Conservation (phyloP, 1,284 basidiomycete genomes). For the Coniophora puteana region DNA sequence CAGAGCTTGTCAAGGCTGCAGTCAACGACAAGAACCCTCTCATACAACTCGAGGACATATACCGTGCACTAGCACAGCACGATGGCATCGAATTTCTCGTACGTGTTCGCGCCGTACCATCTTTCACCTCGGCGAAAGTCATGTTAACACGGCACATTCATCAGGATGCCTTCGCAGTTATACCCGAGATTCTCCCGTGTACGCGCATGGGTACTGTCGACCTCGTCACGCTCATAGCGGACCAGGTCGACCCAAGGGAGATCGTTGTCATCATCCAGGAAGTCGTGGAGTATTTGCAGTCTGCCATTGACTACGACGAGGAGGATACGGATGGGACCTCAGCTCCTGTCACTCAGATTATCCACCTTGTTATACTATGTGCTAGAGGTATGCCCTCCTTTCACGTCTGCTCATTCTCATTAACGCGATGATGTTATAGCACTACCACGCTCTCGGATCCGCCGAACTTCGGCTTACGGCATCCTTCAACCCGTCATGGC, state of each 20-base stretch:
- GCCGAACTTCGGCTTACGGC: slow-evolving; percentile 41
- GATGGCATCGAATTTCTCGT: not conserved
- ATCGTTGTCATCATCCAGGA: slow-evolving; percentile 60
- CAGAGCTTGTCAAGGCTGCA: too few species aligned
- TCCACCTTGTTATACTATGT: slow-evolving; percentile 36
- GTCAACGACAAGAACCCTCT: not conserved
- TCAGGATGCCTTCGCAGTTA: too few species aligned
- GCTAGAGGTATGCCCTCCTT: slow-evolving; percentile 29
- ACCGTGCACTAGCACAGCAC: not conserved
- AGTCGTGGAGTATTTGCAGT: slow-evolving; percentile 43
- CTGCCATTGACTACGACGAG: slow-evolving; percentile 21
- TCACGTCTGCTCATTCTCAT: not conserved
- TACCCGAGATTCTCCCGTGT: too few species aligned
- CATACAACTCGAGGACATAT: not conserved
- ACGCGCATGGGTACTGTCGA: too few species aligned
- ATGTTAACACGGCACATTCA: too few species aligned
- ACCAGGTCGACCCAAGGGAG: too few species aligned
- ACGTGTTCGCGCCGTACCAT: too few species aligned
- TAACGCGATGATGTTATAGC: slow-evolving; percentile 28
- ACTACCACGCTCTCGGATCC: slow-evolving; percentile 44
- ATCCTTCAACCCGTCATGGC: slow-evolving; percentile 40
- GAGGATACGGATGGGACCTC: slow-evolving; percentile 27
- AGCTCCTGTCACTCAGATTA: slow-evolving; percentile 26
- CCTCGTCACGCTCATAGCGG: too few species aligned
- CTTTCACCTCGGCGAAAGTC: too few species aligned